Percentiles rank a stretch among this genome's conserved stretches.
Evolutionary conservation across 345 rosid genomes (phyloP).

Genomic region (Arabidopsis suecica): DNA sequence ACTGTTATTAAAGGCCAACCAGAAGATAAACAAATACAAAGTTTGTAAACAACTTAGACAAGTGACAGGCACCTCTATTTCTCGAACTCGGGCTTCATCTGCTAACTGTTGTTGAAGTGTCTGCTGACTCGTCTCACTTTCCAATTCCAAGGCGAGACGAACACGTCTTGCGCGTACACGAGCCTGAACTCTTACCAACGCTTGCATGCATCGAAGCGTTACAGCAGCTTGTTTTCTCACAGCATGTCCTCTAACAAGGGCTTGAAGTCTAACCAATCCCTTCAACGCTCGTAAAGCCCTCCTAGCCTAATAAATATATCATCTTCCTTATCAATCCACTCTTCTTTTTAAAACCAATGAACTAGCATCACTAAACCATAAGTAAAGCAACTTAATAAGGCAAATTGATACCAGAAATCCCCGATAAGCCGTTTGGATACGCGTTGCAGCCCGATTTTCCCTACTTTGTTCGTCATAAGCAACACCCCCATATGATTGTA

Average conservation of each 20-base stretch:
- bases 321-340: conserved; percentile 29
- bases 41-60: background rate
- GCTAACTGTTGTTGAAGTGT: conserved; percentile 81
- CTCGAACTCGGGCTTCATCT: conserved; percentile 80
- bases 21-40: background rate
- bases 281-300: conserved; percentile 96
- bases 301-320: conserved; percentile 69
- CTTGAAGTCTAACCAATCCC: conserved; percentile 98
- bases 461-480: conserved; percentile 50
- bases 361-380: background rate
- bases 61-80: conserved; percentile 69
- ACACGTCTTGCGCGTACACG: conserved; percentile 97
- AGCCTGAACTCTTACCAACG: conserved; percentile 98
- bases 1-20: background rate
- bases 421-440: conserved; percentile 92
- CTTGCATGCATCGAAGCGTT: conserved; percentile 99
- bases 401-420: conserved; percentile 78
- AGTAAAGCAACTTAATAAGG: background rate
- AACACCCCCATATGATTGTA: conserved; percentile 51
- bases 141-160: conserved; percentile 92
- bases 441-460: conserved; percentile 79
- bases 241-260: conserved; percentile 97
- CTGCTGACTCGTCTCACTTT: conserved; percentile 79
- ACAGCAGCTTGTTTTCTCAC: conserved; percentile 99
- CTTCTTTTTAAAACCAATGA: no score